Evolutionary conservation across 768 basidiomycete species (phyloP).

Genomic region (Psilocybe cubensis): DNA sequence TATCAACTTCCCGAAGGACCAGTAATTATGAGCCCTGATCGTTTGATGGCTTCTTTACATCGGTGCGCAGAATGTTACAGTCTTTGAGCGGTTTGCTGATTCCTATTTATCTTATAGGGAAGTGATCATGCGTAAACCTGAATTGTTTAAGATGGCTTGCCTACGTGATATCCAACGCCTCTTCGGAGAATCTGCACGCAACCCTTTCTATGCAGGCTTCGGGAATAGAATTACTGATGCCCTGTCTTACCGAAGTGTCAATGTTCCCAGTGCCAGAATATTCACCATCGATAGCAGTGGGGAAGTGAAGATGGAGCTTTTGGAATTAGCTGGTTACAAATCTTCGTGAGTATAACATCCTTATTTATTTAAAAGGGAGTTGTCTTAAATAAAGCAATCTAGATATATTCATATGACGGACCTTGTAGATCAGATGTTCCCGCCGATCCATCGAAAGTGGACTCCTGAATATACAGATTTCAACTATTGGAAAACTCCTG

Average conservation of each 20-base stretch:
- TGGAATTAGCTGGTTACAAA: conserved; percentile 97
- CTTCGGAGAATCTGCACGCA: conserved; percentile 72
- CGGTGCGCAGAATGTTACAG: conserved; percentile 56
- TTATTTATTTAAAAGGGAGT: background rate
- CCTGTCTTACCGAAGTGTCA: conserved; percentile 95
- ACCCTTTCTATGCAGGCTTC: conserved; percentile 96
- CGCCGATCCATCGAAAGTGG: conserved; percentile 89
- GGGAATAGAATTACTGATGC: conserved; percentile 99
- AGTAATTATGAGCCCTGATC: conserved; percentile 98
- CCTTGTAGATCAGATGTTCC: conserved; percentile 99
- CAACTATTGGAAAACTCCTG: conserved; percentile 90
- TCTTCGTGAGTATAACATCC: conserved; percentile 67
- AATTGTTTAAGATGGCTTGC: conserved; percentile 99
- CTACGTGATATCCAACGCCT: conserved; percentile 91
- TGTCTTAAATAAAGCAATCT: background rate
- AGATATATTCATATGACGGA: conserved; percentile 98
- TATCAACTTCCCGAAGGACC: conserved; percentile 98
- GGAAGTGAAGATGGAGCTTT: conserved; percentile 94
- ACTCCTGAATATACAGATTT: conserved; percentile 94
- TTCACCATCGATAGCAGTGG: conserved; percentile 96
- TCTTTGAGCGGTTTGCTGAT: background rate
- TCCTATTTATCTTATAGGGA: conserved; percentile 56
- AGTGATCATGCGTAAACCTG: conserved; percentile 98
- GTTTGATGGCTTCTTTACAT: conserved; percentile 92
- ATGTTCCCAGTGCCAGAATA: conserved; percentile 90